These are phyloP conservation scores for Epithemia pelagica DNA, from an alignment of 108 stramenopile species.

Conservation along the genomic window DNA sequence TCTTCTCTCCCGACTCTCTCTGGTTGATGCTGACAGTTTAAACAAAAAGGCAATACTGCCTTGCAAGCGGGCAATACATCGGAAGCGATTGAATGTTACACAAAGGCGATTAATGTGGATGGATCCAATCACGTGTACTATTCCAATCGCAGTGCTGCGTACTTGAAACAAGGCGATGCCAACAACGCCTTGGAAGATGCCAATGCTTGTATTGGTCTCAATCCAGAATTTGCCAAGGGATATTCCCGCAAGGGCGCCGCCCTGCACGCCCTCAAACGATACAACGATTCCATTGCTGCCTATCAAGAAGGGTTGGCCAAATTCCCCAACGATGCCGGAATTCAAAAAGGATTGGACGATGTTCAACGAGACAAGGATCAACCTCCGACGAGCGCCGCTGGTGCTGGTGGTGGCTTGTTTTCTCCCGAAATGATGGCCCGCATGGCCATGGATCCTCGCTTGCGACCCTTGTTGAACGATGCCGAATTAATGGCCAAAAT, in stretches of 20 bases:
- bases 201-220: constrained; percentile 82
- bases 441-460: constrained; percentile 89
- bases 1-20: too few species aligned
- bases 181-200: constrained; percentile 96
- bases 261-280: constrained; percentile 89
- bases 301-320: constrained; percentile 89
- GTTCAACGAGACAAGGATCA: constrained; percentile 84
- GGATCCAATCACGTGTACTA: constrained; percentile 93
- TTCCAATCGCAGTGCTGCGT: constrained; percentile 96
- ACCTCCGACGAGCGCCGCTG: constrained; percentile 30
- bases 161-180: constrained; percentile 85
- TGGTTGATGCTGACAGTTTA: too few species aligned
- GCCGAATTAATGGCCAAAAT: constrained; percentile 89
- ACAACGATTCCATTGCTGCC: constrained; percentile 92
- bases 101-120: constrained; percentile 92
- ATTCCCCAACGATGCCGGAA: constrained; percentile 82
- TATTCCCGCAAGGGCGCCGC: constrained; percentile 92
- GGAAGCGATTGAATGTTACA: constrained; percentile 93
- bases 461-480: constrained; percentile 86
- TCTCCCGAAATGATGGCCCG: constrained; percentile 82
- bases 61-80: constrained; percentile 86
- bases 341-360: constrained; percentile 83
- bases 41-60: constrained; percentile 85
- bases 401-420: constrained; percentile 56
- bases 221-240: constrained; percentile 88